These are phyloP conservation scores for Epichloe sylvatica DNA, from an alignment of 2,329 filamentous ascomycete genomes.

Conservation along the genomic window DNA sequence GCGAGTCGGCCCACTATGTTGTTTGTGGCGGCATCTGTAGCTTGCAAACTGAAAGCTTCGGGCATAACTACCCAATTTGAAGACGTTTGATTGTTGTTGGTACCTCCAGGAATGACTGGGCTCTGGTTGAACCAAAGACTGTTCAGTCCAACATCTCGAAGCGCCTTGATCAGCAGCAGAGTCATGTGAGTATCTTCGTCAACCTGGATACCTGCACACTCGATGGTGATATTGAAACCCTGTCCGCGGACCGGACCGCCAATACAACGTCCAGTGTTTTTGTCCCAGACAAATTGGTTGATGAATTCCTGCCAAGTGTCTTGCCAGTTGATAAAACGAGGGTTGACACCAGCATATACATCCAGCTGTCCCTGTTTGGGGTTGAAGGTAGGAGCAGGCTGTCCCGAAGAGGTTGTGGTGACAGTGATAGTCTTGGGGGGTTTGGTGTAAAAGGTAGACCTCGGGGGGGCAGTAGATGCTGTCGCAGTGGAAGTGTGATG, in stretches of 20 bases:
- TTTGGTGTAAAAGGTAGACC: conserved; percentile 20
- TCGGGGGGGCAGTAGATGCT: conserved; percentile 20
- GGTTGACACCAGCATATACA: conserved; percentile 20
- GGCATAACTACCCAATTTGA: conserved; percentile 27
- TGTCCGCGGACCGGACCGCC: conserved; percentile 18
- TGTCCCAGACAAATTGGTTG: conserved; percentile 27
- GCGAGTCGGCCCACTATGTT: conserved; percentile 21
- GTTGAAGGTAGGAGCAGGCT: conserved; percentile 18
- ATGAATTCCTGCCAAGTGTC: conserved; percentile 25
- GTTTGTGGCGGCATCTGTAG: conserved; percentile 19
- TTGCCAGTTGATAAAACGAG: conserved; percentile 27
- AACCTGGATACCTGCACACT: conserved; percentile 23
- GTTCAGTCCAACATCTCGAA: conserved; percentile 23
- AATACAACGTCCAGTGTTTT: conserved; percentile 21
- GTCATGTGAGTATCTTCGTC: conserved; percentile 27
- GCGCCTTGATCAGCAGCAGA: conserved; percentile 24
- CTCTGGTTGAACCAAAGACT: conserved; percentile 28
- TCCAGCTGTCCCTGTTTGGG: conserved; percentile 18
- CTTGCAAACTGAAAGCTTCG: conserved; percentile 22
- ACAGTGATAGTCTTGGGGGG: conserved; percentile 13
- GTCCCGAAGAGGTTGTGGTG: conserved; percentile 11
- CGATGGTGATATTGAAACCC: conserved; percentile 24
- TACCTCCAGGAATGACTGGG: conserved; percentile 20
- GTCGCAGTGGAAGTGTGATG: conserved; percentile 21
- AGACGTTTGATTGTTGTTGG: conserved; percentile 15